phyloP scores from a whole-genome alignment of 495 filamentous ascomycete genomes.

The Aspergillus saccharolyticus region DNA sequence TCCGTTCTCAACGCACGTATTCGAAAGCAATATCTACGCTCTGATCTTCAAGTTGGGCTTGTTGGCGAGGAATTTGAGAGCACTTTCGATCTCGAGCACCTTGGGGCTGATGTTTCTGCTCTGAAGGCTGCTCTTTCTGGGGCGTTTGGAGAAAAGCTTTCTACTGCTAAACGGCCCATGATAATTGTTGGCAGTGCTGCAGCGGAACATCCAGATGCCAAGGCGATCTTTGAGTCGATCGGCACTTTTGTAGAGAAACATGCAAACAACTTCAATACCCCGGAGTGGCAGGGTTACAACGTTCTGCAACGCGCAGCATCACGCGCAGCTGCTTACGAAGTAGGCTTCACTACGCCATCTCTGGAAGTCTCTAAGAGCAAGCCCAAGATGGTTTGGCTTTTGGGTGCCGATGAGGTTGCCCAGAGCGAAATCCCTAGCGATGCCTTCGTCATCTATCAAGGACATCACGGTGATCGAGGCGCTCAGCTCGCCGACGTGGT shows the following conservation, averaged over 20 bases:
- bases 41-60: constrained; percentile 87
- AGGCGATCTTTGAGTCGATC: constrained; percentile 85
- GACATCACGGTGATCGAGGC: constrained; percentile 92
- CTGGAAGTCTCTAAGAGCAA: constrained; percentile 69
- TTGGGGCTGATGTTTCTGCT: constrained; percentile 69
- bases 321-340: constrained; percentile 84
- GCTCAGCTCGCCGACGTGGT: constrained; percentile 91
- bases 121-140: constrained; percentile 84
- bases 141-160: constrained; percentile 83
- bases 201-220: constrained; percentile 82
- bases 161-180: constrained; percentile 85
- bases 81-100: constrained; percentile 88
- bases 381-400: constrained; percentile 94
- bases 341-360: constrained; percentile 86
- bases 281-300: constrained; percentile 97
- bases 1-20: constrained; percentile 94
- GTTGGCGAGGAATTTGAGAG: constrained; percentile 87
- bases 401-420: constrained; percentile 87
- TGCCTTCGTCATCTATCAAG: constrained; percentile 96
- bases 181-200: constrained; percentile 90
- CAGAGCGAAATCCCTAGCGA: constrained; percentile 81
- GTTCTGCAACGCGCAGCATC: constrained; percentile 91
- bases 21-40: constrained; percentile 93
- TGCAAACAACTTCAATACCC: constrained; percentile 74
- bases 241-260: constrained; percentile 91